Percentiles rank a stretch among this genome's conserved stretches.
These are phyloP conservation scores for Ophiostoma sp. DNA, from an alignment of 2,329 filamentous ascomycete species.

Conservation along the genomic window DNA sequence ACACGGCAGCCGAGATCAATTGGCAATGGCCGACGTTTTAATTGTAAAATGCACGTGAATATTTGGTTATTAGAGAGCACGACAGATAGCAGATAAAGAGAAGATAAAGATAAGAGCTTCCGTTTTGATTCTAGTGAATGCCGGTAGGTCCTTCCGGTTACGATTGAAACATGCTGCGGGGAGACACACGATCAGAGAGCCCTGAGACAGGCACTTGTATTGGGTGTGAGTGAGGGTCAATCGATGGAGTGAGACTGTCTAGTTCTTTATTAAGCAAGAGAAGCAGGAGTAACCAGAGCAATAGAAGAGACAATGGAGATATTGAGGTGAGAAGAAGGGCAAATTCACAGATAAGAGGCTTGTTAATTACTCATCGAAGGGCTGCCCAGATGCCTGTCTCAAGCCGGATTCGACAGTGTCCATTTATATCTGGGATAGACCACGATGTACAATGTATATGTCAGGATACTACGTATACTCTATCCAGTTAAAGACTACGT, in stretches of 20 bases:
- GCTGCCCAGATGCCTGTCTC: neutral
- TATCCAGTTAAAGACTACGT: no score
- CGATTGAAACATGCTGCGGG: neutral
- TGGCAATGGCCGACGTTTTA: no score
- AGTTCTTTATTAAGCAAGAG: no score
- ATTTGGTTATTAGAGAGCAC: neutral
- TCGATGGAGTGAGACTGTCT: neutral
- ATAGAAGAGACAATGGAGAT: neutral
- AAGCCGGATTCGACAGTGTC: neutral
- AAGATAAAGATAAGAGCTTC: neutral
- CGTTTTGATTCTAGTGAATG: neutral
- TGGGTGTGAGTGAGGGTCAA: neutral
- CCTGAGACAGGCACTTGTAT: neutral
- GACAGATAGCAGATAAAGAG: neutral
- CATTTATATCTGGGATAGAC: neutral
- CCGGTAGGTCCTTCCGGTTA: neutral
- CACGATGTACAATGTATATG: neutral
- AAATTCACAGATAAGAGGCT: neutral
- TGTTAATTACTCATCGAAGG: neutral
- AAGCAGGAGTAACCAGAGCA: no score
- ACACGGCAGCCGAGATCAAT: no score
- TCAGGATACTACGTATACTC: neutral
- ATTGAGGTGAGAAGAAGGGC: neutral
- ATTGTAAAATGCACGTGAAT: neutral
- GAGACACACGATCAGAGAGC: neutral